phyloP scores from a whole-genome alignment of 2,329 filamentous ascomycete genomes.

The Ophiostoma ulmi region DNA sequence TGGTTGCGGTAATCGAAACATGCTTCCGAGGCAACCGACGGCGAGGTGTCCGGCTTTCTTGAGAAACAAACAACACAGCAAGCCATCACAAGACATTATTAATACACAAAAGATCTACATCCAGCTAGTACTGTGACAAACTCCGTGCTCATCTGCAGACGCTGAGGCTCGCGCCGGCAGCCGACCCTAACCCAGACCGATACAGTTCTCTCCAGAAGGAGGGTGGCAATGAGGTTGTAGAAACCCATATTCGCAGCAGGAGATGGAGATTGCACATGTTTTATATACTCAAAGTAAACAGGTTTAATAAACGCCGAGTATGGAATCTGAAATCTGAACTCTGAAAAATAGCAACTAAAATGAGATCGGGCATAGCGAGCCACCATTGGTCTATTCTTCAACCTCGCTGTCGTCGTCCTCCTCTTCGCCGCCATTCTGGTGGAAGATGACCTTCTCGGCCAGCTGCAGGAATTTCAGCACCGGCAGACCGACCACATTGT shows the following conservation, averaged over 20 bases:
- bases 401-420: not conserved
- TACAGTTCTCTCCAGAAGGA: not conserved
- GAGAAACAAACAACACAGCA: not conserved
- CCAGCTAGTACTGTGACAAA: not conserved
- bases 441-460: slow-evolving; percentile 82
- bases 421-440: slow-evolving; percentile 52
- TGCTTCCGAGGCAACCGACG: not conserved
- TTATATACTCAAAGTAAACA: not conserved
- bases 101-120: not conserved
- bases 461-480: slow-evolving; percentile 70
- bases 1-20: not conserved
- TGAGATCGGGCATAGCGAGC: not conserved
- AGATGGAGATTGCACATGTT: not conserved
- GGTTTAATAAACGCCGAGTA: not conserved
- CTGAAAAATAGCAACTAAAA: not conserved
- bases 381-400: not conserved
- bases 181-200: not conserved
- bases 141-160: slow-evolving; percentile 11
- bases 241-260: too few relatives aligned
- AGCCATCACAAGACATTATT: not conserved
- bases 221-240: not conserved
- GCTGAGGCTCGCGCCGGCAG: slow-evolving; percentile 6
- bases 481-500: slow-evolving; percentile 92
- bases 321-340: not conserved
- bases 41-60: not conserved